Conservation (phyloP, 352 stramenopile genomes). For the Elongisporangium undulatum region DNA sequence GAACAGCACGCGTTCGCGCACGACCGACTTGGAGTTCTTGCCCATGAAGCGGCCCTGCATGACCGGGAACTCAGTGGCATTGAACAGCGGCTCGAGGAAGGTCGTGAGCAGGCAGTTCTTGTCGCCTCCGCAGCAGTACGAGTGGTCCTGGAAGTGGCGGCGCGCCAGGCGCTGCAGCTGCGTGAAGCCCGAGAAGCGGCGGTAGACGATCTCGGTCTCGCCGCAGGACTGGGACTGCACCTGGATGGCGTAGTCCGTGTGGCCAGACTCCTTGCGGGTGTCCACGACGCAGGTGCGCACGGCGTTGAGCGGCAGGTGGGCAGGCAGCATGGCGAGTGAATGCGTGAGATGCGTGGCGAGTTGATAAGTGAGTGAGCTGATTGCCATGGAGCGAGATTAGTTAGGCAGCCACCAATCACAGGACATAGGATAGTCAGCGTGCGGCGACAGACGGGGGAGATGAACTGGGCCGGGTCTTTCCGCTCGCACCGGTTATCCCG, state of each 20-base stretch:
- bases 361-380: background rate
- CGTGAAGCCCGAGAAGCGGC: slow-evolving; percentile 82
- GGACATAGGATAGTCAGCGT: background rate
- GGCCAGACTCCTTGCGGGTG: slow-evolving; percentile 64
- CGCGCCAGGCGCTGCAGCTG: slow-evolving; percentile 72
- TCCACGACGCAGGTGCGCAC: slow-evolving; percentile 64
- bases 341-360: background rate
- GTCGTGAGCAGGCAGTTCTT: slow-evolving; percentile 59
- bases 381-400: background rate
- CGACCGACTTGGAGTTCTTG: slow-evolving; percentile 81
- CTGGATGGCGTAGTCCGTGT: slow-evolving; percentile 86
- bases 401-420: background rate
- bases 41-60: slow-evolving; percentile 65
- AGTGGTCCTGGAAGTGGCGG: slow-evolving; percentile 62
- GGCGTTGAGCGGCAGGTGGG: slow-evolving; percentile 35
- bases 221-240: slow-evolving; percentile 59
- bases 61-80: slow-evolving; percentile 68
- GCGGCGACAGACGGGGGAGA: background rate
- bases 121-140: slow-evolving; percentile 61
- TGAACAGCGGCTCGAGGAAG: slow-evolving; percentile 69
- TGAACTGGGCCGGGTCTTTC: background rate
- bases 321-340: slow-evolving; percentile 23
- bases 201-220: slow-evolving; percentile 68
- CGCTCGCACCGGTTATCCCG: background rate
- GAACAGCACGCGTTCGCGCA: slow-evolving; percentile 71